phyloP scores from a whole-genome alignment of 2,329 filamentous ascomycete genomes.

The Penicillium sp. region DNA sequence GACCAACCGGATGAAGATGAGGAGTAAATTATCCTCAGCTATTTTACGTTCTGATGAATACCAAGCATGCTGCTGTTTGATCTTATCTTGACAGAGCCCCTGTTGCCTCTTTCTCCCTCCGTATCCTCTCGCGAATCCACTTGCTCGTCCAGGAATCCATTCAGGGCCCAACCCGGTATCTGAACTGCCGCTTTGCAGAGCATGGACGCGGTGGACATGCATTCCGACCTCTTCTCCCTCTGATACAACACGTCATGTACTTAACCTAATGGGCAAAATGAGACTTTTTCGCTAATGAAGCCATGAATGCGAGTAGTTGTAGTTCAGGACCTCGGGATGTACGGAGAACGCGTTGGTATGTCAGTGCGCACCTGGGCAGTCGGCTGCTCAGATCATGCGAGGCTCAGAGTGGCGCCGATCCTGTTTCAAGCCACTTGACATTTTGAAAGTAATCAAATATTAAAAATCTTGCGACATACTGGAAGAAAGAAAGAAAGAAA shows the following conservation, averaged over 20 bases:
- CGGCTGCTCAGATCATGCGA: neutral
- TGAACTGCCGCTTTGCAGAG: constrained; percentile 5
- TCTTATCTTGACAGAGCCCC: constrained; percentile 12
- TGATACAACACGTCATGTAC: constrained; percentile 27
- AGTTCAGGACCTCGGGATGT: no score
- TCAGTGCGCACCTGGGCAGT: neutral
- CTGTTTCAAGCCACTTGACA: no score
- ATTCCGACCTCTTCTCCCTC: constrained; percentile 6
- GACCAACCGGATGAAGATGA: constrained; percentile 85
- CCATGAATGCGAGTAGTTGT: no score
- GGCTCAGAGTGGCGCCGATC: neutral
- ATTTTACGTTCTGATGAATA: constrained; percentile 27
- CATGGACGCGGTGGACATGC: constrained; percentile 7
- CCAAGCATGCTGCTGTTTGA: constrained; percentile 23
- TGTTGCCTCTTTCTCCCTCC: constrained; percentile 1
- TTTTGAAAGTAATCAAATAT: no score
- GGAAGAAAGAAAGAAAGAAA: neutral
- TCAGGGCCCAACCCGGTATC: constrained; percentile 4
- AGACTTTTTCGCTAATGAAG: constrained; percentile 23
- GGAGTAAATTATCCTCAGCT: constrained; percentile 23
- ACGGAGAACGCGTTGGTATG: no score
- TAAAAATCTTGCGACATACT: no score
- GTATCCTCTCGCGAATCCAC: constrained; percentile 3
- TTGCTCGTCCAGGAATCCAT: constrained; percentile 4
- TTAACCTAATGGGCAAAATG: constrained; percentile 30